Base-by-base conservation (phyloP, 1,139 yeast genomes). In the Pichia sp. region DNA sequence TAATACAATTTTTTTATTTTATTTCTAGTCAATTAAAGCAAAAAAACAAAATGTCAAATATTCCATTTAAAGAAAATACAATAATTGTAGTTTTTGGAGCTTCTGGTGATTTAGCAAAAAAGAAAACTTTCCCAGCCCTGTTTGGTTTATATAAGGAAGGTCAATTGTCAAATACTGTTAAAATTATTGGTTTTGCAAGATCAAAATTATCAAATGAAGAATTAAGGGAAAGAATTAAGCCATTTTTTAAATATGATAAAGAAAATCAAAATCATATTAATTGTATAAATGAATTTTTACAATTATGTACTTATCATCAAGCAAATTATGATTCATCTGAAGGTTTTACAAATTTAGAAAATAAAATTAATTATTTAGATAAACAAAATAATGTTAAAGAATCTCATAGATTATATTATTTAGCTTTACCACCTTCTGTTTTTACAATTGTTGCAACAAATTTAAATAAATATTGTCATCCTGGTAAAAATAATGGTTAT, bases 81-180 rank as follows among this genome's bases (percentile, higher is more conserved):
- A 73, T 82, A 41, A 76, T 92, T 59, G 87, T 84, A 35, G 96
- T 92, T 30, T 85, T 90, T 57, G 97, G 98, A 41, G 98, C 98
- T 42, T 86, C 96, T 35, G 98, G 98, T 42, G 97, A 92, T 64
- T 73, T 92, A 55, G 97, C 98, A 44, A 89, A 89, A 70, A 92
- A 92, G 80, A 92, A 92, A 72, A 92, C 97, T 4, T 82, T 80
- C 66, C 90, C 90, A 9, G 89, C 90, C 3, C 68, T 84, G 36
- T 84, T 82, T 59, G 94, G 92, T 7, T 70, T 76, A 45, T 82
- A 57, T 67, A 76, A 95, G 56, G 90, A 89, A 64, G 95, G 94
- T 36, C 80, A 79, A 56, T 72, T 92, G 51, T 87, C 96, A 12
- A 59, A 69, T 20, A 66, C 80, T 23, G 80, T 83, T 39, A 78